phyloP scores from a whole-genome alignment of 441 rosid species.

The Adansonia gregorii region DNA sequence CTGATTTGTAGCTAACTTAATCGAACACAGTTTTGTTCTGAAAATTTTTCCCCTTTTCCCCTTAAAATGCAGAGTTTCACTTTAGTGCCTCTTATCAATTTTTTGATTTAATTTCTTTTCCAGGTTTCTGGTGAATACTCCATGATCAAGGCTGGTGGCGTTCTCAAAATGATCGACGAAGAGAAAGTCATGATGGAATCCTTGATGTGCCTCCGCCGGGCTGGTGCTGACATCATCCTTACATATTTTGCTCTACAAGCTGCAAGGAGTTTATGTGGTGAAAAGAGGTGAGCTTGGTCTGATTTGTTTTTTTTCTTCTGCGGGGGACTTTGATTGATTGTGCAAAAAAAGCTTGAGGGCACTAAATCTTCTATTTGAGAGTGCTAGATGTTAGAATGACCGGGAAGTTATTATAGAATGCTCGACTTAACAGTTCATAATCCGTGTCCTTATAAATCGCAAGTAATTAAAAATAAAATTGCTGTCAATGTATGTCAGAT shows the following conservation, averaged over 20 bases:
- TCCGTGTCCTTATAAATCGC: background rate
- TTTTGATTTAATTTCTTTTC: background rate
- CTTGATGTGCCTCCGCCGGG: conserved; percentile 83
- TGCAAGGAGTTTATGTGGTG: conserved; percentile 78
- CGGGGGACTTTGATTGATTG: conserved; percentile 23
- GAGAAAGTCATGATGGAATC: conserved; percentile 98
- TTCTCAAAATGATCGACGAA: conserved; percentile 92
- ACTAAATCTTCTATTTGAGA: background rate
- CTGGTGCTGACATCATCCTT: conserved; percentile 89
- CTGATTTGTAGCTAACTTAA: background rate
- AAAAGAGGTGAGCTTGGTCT: conserved; percentile 52
- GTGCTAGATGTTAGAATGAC: background rate
- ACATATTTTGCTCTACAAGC: conserved; percentile 96
- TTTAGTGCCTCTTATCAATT: background rate
- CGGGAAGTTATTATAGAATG: background rate
- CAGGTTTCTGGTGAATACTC: conserved; percentile 99
- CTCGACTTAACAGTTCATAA: background rate
- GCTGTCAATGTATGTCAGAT: background rate
- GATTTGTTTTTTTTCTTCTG: background rate
- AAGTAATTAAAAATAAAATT: background rate
- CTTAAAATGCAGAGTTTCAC: background rate
- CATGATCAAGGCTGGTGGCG: conserved; percentile 94
- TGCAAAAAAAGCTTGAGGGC: background rate
- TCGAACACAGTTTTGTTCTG: background rate
- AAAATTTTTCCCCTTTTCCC: background rate